Percentiles rank a stretch among this genome's conserved stretches.
Evolutionary conservation across 2,329 filamentous ascomycete genomes (phyloP).

Genomic region (Calonectria multiphialidica): DNA sequence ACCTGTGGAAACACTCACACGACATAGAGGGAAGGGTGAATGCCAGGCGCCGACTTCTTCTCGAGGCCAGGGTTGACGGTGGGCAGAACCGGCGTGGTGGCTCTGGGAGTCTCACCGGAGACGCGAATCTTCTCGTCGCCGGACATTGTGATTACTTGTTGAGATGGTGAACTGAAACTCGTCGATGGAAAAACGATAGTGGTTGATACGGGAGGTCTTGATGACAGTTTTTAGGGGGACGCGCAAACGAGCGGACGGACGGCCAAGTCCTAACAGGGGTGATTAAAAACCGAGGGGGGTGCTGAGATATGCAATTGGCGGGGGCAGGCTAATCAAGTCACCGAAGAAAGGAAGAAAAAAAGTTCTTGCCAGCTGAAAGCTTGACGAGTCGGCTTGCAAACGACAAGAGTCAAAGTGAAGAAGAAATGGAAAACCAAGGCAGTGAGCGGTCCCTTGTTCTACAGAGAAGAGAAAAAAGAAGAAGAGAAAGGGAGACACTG

Average conservation of each 20-base stretch:
- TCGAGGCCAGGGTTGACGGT: slow-evolving; percentile 82
- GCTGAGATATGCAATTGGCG: slow-evolving; percentile 52
- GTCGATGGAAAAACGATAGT: slow-evolving; percentile 33
- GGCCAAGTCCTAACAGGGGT: slow-evolving; percentile 47
- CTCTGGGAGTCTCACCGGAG: slow-evolving; percentile 80
- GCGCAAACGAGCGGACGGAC: slow-evolving; percentile 56
- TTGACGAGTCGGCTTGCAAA: slow-evolving; percentile 29
- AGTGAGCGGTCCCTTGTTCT: slow-evolving; percentile 11
- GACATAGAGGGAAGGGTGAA: slow-evolving; percentile 91
- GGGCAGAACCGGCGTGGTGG: slow-evolving; percentile 76
- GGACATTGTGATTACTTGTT: slow-evolving; percentile 62
- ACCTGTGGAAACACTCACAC: slow-evolving; percentile 59
- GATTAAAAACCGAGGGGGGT: slow-evolving; percentile 40
- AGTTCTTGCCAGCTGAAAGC: slow-evolving; percentile 28
- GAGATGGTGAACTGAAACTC: slow-evolving; percentile 39
- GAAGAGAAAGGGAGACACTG: slow-evolving; percentile 32
- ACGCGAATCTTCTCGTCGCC: slow-evolving; percentile 84
- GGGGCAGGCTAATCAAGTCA: slow-evolving; percentile 41
- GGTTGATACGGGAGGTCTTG: slow-evolving; percentile 41
- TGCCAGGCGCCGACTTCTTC: slow-evolving; percentile 76
- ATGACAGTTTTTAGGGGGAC: slow-evolving; percentile 49
- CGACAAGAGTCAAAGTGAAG: slow-evolving; percentile 35
- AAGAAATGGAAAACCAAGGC: slow-evolving; percentile 36
- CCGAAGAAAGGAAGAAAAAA: slow-evolving; percentile 46
- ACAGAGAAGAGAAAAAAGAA: slow-evolving; percentile 26